Conservation (phyloP, 352 stramenopile genomes). For the Pythium biforme region DNA sequence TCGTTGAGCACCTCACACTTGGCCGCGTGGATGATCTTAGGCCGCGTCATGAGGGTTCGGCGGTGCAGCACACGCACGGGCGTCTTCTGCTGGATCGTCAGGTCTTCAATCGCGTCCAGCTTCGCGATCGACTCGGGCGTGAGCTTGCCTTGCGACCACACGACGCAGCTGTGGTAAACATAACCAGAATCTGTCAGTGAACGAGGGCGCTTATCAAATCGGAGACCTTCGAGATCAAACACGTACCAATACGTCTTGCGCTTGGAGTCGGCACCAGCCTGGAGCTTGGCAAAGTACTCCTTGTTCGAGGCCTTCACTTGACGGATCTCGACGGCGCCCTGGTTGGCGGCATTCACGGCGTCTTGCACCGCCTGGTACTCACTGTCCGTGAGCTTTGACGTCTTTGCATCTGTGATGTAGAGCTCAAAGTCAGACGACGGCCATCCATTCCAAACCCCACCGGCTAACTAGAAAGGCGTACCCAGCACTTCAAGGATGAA, state of each 20-base stretch:
- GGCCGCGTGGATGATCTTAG: slow-evolving; percentile 88
- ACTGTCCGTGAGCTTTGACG: slow-evolving; percentile 48
- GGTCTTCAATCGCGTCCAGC: slow-evolving; percentile 75
- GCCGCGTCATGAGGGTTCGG: slow-evolving; percentile 91
- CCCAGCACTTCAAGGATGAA: slow-evolving; percentile 89
- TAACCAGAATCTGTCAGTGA: neutral
- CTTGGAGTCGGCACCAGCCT: slow-evolving; percentile 83
- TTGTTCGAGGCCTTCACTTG: slow-evolving; percentile 73
- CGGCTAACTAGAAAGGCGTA: slow-evolving; percentile 21
- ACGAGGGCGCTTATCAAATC: neutral
- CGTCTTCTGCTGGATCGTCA: slow-evolving; percentile 95
- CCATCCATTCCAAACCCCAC: no score
- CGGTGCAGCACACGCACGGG: slow-evolving; percentile 98
- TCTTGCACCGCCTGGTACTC: slow-evolving; percentile 57
- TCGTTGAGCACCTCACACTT: slow-evolving; percentile 91
- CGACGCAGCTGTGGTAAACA: slow-evolving; percentile 55
- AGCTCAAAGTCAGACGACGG: slow-evolving; percentile 18
- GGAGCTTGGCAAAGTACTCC: slow-evolving; percentile 76
- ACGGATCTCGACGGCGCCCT: slow-evolving; percentile 80
- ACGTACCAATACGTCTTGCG: slow-evolving; percentile 85
- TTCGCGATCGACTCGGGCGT: slow-evolving; percentile 59
- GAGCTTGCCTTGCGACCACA: slow-evolving; percentile 66
- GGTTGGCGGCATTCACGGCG: slow-evolving; percentile 67
- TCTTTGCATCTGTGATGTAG: slow-evolving; percentile 61
- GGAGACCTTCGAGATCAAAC: no score